These are phyloP conservation scores for Penicillium ochrochloron DNA, from an alignment of 495 filamentous ascomycete genomes.

Conservation along the genomic window DNA sequence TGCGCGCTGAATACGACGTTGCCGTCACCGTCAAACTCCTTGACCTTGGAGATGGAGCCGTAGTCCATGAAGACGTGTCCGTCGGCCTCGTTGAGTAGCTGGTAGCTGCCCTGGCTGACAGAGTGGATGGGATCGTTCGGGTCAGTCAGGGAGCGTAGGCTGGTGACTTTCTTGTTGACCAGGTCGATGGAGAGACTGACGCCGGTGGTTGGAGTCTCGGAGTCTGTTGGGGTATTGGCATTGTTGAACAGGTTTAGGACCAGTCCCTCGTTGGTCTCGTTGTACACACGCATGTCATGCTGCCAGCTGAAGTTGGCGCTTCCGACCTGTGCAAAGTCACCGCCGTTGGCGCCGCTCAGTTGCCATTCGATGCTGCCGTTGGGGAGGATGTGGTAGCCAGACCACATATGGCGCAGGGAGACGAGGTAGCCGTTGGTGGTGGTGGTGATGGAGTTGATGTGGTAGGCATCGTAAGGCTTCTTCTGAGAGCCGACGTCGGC, in stretches of 20 bases:
- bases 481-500: slow-evolving; percentile 26
- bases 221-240: slow-evolving; percentile 37
- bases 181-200: slow-evolving; percentile 47
- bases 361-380: slow-evolving; percentile 49
- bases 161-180: slow-evolving; percentile 43
- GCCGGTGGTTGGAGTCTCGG: slow-evolving; percentile 37
- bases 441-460: slow-evolving; percentile 44
- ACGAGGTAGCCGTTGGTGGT: slow-evolving; percentile 46
- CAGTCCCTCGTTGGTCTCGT: slow-evolving; percentile 37
- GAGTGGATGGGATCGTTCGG: slow-evolving; percentile 42
- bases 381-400: slow-evolving; percentile 39
- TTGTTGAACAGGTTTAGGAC: slow-evolving; percentile 42
- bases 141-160: slow-evolving; percentile 40
- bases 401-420: slow-evolving; percentile 43
- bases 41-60: slow-evolving; percentile 53
- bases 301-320: slow-evolving; percentile 51
- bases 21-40: slow-evolving; percentile 47
- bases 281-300: slow-evolving; percentile 47
- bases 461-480: slow-evolving; percentile 45
- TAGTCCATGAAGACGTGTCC: slow-evolving; percentile 53
- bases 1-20: slow-evolving; percentile 41
- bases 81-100: slow-evolving; percentile 42
- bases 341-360: slow-evolving; percentile 42
- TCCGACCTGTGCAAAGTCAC: slow-evolving; percentile 47
- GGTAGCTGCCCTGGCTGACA: slow-evolving; percentile 53